These are phyloP conservation scores for Psilocybe cyanescens DNA, from an alignment of 768 basidiomycete genomes.

Conservation along the genomic window DNA sequence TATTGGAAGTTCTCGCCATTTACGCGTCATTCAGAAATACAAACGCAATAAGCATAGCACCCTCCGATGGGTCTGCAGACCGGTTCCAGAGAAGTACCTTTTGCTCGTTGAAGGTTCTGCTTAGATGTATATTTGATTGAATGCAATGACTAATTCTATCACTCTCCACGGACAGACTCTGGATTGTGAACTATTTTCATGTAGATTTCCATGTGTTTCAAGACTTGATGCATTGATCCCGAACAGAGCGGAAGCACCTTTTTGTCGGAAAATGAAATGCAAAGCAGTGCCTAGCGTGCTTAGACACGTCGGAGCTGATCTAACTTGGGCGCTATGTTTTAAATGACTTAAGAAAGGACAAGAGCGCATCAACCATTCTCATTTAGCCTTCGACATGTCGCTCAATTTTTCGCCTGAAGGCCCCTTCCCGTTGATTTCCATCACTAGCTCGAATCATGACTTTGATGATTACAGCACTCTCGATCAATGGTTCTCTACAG, in stretches of 20 bases:
- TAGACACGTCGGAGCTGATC: neutral
- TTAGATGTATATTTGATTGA: too few relatives aligned
- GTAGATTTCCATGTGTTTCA: too few relatives aligned
- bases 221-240: too few relatives aligned
- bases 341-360: neutral
- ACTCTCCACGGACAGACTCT: too few relatives aligned
- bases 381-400: neutral
- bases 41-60: neutral
- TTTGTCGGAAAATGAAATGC: neutral
- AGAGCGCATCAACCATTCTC: neutral
- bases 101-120: too few relatives aligned
- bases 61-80: neutral
- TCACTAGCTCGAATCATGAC: constrained; percentile 2
- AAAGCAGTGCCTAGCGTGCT: neutral
- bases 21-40: neutral
- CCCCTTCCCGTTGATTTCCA: constrained; percentile 17
- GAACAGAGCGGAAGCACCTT: neutral
- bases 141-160: too few relatives aligned
- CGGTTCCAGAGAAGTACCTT: neutral
- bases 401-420: constrained; percentile 8
- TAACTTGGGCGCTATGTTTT: neutral
- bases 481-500: constrained; percentile 19
- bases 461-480: constrained; percentile 10
- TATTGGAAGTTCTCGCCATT: neutral
- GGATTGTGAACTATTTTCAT: too few relatives aligned